Base-by-base conservation (phyloP, 495 filamentous ascomycete species). In the Penicillium subrubescens region DNA sequence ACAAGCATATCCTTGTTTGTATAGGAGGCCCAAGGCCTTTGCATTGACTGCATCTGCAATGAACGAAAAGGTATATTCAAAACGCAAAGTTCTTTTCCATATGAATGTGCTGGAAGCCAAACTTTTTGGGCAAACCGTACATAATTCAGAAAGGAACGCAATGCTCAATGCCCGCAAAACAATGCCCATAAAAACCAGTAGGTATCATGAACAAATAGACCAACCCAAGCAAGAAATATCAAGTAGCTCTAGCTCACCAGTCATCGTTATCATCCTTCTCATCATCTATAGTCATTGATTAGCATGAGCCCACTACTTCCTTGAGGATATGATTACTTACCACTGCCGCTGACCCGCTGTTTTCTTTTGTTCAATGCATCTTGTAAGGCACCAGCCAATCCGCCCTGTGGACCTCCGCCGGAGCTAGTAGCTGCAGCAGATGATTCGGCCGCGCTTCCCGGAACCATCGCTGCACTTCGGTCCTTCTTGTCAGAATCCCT, bases 301-400 rank as follows among this genome's bases (percentile, higher is more conserved):
- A 74, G 71, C 27, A 60, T 51, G n/a, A 44, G 3, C 19, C 39
- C 23, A 41, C 19, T 15, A 15, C 10, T 35, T 33, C 21, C 7
- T 37, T 23, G 1, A 12, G 25, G 25, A 57, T 29, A 35, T 41
- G 23, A 46, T 17, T 5, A 89, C 92, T 86, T 89, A 97, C 93
- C 93, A 81, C 91, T 95, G 72, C 88, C 85, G 74, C 90, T 89
- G 71, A 96, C 93, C 82, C 93, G 94, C 78, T 90, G 85, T 80
- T 96, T 96, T 78, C 93, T 81, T 79, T 91, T 86, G 65, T 86
- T 85, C 63, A 94, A 77, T 51, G 90, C 91, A 59, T 86, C 87
- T 62, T 91, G 90, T 62, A 97, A 78, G 57, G 92, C 93, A 76
- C 90, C 90, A 29, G 91, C 91, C 84, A 97, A 83, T 5, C 89